Evolutionary conservation across 2,329 filamentous ascomycete genomes (phyloP), one percentile per base, ranked within the genome.

Genomic region (Ophiobolus disseminans): DNA sequence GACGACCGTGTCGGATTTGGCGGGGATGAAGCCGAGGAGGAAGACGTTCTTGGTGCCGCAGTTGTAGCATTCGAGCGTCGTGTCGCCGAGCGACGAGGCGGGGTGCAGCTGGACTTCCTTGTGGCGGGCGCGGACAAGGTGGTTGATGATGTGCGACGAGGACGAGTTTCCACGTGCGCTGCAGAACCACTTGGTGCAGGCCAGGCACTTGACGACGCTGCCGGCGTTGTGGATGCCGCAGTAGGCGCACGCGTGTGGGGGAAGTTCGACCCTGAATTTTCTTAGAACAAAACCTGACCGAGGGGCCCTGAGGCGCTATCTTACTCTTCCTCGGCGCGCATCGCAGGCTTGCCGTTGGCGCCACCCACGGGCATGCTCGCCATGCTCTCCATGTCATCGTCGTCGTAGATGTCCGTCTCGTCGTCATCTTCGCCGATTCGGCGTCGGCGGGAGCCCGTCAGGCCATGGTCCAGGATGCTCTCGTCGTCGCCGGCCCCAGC

Each of bases 1-100:
- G 6, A 99, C 95, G 21, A 99, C 94, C 0, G 94, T 97, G 68
- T 99, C 95, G 9, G 94, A 97, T 73, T 99, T 99, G 47, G 94
- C 94, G 8, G 94, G 95, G 62, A 99, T 99, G 73, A 99, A 99
- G 5, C 94, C 94, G 21, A 99, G 86, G 26, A 97, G 81, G 64
- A 99, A 99, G 39, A 97, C 93, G 72, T 99, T 99, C 78, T 97
- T 97, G n/a, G 91, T 97, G 37, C 93, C 94, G 74, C 94, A 99
- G 76, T 97, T 97, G 79, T 99, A 99, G 78, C 94, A 99, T 78
- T 99, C 94, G 55, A 99, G 83, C 28, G 95, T 90, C 1, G 94
- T 99, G 71, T 99, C 95, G 57, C 94, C 94, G 9, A 99, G 86
- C 6, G 91, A 87, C 14, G 94, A 97, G 61, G 88, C 86, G 6